Conservation (phyloP, 768 basidiomycete species). For the Rhodotorula toruloides region DNA sequence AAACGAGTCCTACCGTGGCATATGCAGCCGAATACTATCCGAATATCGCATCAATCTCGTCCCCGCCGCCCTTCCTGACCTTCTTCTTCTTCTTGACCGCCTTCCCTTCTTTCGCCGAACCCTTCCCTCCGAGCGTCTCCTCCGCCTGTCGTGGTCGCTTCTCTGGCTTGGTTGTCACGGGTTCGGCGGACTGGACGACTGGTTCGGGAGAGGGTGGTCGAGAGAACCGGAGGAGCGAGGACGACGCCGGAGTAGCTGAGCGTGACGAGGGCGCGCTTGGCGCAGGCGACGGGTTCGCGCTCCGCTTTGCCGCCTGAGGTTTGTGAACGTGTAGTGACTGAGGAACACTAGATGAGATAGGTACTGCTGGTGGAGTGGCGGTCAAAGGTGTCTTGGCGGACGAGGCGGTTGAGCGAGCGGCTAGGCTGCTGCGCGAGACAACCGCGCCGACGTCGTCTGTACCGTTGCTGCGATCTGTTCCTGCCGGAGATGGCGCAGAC, state of each 20-base stretch:
- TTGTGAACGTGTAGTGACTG: not conserved
- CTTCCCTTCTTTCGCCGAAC: not conserved
- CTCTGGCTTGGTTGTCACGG: not conserved
- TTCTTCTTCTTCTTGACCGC: slow-evolving; percentile 25
- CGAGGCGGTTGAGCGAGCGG: not conserved
- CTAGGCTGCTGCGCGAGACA: not conserved
- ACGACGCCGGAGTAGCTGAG: too few species aligned
- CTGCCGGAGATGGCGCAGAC: not conserved
- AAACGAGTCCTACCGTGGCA: not conserved
- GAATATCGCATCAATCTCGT: slow-evolving; percentile 37
- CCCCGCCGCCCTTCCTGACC: not conserved
- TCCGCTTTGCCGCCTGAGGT: not conserved
- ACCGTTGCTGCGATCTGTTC: not conserved
- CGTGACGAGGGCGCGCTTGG: too few species aligned
- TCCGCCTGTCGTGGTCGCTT: not conserved
- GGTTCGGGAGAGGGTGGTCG: too few species aligned
- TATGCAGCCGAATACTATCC: not conserved
- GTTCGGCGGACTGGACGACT: too few species aligned
- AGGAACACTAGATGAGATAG: too few species aligned
- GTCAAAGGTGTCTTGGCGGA: not conserved
- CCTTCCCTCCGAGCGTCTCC: too few species aligned
- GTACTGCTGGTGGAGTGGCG: not conserved
- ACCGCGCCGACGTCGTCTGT: not conserved
- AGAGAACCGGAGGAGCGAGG: too few species aligned
- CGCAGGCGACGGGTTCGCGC: too few species aligned